phyloP scores from a whole-genome alignment of 805 yeast species.

The Wickerhamiella nectarea region DNA sequence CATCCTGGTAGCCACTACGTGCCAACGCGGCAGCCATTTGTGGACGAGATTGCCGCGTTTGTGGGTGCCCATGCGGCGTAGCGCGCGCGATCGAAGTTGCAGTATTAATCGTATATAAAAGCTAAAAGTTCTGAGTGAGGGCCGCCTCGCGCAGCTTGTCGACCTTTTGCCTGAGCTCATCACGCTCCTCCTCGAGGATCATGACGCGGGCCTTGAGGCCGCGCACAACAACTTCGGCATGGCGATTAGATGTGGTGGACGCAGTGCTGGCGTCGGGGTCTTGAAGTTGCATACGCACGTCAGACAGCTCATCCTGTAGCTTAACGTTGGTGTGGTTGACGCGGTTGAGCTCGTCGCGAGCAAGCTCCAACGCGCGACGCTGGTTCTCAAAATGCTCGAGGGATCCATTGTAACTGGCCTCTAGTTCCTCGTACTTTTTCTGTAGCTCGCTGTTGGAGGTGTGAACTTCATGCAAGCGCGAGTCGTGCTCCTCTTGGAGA shows the following conservation, averaged over 20 bases:
- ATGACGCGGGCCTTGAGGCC: constrained; percentile 76
- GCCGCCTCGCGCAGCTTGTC: constrained; percentile 25
- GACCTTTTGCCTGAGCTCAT: constrained; percentile 36
- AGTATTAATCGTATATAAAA: not conserved
- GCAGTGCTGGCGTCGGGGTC: constrained; percentile 25
- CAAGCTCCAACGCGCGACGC: constrained; percentile 55
- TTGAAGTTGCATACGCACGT: constrained; percentile 37
- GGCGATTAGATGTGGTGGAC: constrained; percentile 30
- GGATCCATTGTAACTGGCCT: constrained; percentile 58
- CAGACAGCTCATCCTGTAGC: constrained; percentile 54
- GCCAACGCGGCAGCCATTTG: constrained; percentile 62
- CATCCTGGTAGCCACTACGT: constrained; percentile 98
- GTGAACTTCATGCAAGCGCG: not conserved
- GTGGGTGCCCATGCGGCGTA: constrained; percentile 1
- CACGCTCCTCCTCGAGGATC: constrained; percentile 71
- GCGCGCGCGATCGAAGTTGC: not conserved
- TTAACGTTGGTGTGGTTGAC: constrained; percentile 43
- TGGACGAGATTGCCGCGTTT: constrained; percentile 24
- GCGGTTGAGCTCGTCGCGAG: constrained; percentile 56
- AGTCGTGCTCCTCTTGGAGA: constrained; percentile 4
- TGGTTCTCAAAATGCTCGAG: constrained; percentile 60
- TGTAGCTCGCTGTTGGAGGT: constrained; percentile 14
- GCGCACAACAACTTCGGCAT: constrained; percentile 59
- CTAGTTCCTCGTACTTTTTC: constrained; percentile 31
- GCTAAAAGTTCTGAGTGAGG: constrained; percentile 8